phyloP scores from a whole-genome alignment of 352 stramenopile species.

The Globisporangium emineosum region DNA sequence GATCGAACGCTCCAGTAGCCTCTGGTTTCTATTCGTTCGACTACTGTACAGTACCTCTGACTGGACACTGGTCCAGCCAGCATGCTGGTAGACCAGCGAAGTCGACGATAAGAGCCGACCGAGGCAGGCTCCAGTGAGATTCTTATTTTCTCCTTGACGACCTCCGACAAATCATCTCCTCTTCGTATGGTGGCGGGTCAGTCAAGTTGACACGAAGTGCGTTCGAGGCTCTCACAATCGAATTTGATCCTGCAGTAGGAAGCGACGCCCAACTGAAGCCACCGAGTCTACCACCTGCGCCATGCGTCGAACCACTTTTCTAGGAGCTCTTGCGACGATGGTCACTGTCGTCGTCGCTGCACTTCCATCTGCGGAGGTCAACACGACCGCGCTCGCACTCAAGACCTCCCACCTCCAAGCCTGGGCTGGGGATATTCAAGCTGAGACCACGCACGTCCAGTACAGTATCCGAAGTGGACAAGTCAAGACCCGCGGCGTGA shows the following conservation, averaged over 20 bases:
- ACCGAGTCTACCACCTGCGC: background rate
- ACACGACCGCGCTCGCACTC: background rate
- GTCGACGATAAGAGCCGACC: background rate
- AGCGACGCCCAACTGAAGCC: background rate
- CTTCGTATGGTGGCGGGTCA: background rate
- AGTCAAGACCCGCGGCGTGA: constrained; percentile 54
- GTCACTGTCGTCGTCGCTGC: background rate
- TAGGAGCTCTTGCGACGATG: background rate
- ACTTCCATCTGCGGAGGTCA: background rate
- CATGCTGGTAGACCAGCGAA: background rate
- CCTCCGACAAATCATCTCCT: background rate
- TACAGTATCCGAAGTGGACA: constrained; percentile 52
- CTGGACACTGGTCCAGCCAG: no score
- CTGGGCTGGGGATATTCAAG: background rate
- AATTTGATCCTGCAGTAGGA: background rate
- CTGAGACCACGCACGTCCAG: constrained; percentile 40
- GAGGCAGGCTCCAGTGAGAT: background rate
- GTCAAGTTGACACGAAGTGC: background rate
- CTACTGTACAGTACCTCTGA: background rate
- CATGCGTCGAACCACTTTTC: background rate
- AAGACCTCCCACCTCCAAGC: background rate
- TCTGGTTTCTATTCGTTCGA: background rate
- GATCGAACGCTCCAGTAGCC: background rate
- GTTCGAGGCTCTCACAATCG: background rate
- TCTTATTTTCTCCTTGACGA: background rate